A percentile compares a stretch with the other conserved stretches of the same genome.
These are phyloP conservation scores for Neofusicoccum sp. DNA, from an alignment of 2,329 filamentous ascomycete species.

Conservation along the genomic window DNA sequence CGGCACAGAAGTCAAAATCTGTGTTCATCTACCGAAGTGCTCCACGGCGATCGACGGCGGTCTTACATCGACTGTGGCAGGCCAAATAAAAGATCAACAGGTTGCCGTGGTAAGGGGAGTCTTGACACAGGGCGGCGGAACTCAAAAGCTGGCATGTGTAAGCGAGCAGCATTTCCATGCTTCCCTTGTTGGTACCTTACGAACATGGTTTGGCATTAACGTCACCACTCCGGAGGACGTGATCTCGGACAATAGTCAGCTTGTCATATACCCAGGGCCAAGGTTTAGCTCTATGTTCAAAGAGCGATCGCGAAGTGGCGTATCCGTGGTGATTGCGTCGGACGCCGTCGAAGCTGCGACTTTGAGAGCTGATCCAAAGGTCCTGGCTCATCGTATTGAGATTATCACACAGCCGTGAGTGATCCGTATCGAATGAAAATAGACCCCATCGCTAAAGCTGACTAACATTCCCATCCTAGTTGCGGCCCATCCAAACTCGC, in stretches of 20 bases:
- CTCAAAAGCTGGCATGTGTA: neutral
- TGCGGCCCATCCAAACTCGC: slow-evolving; percentile 39
- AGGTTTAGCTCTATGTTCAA: neutral
- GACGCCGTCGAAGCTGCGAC: neutral
- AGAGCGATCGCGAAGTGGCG: neutral
- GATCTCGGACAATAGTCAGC: neutral
- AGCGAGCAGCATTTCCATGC: neutral
- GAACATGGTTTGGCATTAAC: neutral
- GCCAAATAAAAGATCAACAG: neutral
- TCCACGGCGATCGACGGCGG: too few species aligned
- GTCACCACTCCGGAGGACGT: neutral
- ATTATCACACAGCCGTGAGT: slow-evolving; percentile 33
- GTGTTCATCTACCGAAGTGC: neutral
- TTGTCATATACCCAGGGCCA: neutral
- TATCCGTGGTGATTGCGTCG: neutral
- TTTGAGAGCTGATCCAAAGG: neutral
- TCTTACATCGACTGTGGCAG: neutral
- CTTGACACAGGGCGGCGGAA: neutral
- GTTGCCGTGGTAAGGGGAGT: too few species aligned
- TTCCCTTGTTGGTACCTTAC: neutral
- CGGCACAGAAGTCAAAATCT: slow-evolving; percentile 24
- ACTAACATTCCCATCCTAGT: neutral
- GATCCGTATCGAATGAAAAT: too few species aligned
- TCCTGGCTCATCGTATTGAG: slow-evolving; percentile 29
- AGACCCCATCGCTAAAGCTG: too few species aligned